Percentiles rank a stretch among this genome's conserved stretches.
Conservation (phyloP, 306 rosid species). For the Prunus mira region DNA sequence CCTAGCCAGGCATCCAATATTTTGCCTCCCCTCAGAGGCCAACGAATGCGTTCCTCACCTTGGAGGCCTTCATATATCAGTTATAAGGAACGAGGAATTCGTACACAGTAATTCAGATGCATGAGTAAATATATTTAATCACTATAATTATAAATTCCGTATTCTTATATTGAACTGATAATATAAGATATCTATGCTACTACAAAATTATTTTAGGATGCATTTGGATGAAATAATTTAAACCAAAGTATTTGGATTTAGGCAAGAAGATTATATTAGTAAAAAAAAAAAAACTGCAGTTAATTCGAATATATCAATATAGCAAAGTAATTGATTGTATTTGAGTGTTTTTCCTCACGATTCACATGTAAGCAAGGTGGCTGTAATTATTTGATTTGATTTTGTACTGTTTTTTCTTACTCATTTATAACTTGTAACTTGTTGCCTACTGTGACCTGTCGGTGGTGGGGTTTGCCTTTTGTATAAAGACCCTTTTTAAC, state of each 20-base stretch:
- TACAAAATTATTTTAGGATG: too few relatives aligned
- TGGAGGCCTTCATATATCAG: too few relatives aligned
- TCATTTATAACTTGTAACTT: not conserved
- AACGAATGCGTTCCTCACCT: too few relatives aligned
- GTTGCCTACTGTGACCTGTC: not conserved
- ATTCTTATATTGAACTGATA: too few relatives aligned
- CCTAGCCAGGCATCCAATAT: not conserved
- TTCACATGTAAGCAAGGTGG: not conserved
- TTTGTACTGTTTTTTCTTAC: not conserved
- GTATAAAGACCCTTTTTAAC: not conserved
- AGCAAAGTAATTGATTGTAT: not conserved
- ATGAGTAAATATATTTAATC: too few relatives aligned
- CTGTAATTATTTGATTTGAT: not conserved
- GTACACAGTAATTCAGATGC: too few relatives aligned
- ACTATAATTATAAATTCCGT: rapidly evolving
- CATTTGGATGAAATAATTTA: too few relatives aligned
- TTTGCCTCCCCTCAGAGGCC: too few relatives aligned
- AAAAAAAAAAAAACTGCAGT: too few relatives aligned
- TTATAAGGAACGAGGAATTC: too few relatives aligned
- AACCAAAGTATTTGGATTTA: not conserved
- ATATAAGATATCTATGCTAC: too few relatives aligned
- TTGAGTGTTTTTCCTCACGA: not conserved
- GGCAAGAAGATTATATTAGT: not conserved
- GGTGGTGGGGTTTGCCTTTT: not conserved
- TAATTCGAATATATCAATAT: too few relatives aligned